Conservation (phyloP, 768 basidiomycete species). For the Grammothele lineata region DNA sequence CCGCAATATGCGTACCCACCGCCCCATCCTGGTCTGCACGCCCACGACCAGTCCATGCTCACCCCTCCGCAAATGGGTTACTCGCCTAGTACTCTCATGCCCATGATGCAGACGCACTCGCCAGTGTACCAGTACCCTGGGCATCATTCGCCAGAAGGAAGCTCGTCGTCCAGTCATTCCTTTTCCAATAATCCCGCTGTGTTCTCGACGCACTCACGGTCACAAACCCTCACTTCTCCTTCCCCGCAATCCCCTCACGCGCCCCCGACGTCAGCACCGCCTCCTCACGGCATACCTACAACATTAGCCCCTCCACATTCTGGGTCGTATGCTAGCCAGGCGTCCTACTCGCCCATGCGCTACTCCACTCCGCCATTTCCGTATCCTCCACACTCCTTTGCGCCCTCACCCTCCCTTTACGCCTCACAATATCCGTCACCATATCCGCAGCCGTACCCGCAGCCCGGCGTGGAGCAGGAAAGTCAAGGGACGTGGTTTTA, state of each 20-base stretch:
- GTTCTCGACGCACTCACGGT: conserved; percentile 13
- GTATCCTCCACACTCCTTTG: conserved; percentile 21
- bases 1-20: conserved; percentile 30
- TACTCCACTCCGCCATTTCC: conserved; percentile 26
- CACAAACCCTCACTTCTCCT: conserved; percentile 20
- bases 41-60: conserved; percentile 33
- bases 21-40: conserved; percentile 32
- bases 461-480: conserved; percentile 28
- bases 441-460: conserved; percentile 36
- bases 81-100: conserved; percentile 33
- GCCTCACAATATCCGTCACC: conserved; percentile 32
- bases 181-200: conserved; percentile 13
- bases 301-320: conserved; percentile 13
- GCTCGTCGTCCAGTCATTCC: conserved; percentile 25
- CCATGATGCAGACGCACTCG: conserved; percentile 34
- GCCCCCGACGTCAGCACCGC: conserved; percentile 4
- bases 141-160: conserved; percentile 29
- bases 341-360: conserved; percentile 20
- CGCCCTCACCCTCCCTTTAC: conserved; percentile 17
- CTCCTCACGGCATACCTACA: conserved; percentile 8
- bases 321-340: conserved; percentile 16
- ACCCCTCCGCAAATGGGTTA: conserved; percentile 27
- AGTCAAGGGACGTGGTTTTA: conserved; percentile 55
- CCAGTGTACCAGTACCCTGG: conserved; percentile 37
- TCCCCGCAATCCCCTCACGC: conserved; percentile 17